These are phyloP conservation scores for Boletus fagicola DNA, from an alignment of 768 basidiomycete species.

Conservation along the genomic window DNA sequence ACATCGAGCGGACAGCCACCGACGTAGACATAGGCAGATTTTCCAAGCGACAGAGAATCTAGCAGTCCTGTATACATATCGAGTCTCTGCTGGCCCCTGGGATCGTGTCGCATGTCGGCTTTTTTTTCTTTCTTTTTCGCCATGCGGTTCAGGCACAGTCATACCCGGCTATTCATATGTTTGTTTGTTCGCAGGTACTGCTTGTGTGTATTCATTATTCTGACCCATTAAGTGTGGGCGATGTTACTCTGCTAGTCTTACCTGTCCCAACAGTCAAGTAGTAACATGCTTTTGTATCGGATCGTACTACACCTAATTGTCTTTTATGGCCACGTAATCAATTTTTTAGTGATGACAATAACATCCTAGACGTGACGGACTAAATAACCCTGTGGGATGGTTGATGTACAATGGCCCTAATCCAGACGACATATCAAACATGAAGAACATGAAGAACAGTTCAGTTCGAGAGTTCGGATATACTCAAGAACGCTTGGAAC, in stretches of 20 bases:
- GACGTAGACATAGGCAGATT: conserved; percentile 27
- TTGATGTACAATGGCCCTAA: background rate
- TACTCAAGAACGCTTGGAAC: conserved; percentile 49
- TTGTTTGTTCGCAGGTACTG: conserved; percentile 2
- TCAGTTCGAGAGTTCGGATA: conserved; percentile 45
- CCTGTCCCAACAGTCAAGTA: background rate
- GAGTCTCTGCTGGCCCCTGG: background rate
- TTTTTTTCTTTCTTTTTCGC: background rate
- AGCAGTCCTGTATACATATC: background rate
- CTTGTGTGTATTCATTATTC: background rate
- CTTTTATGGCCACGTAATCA: conserved; percentile 10
- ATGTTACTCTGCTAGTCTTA: conserved; percentile 2
- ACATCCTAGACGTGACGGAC: background rate
- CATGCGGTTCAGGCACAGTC: background rate
- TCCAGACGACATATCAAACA: background rate
- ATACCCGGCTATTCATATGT: background rate
- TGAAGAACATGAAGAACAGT: background rate
- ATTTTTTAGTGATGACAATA: background rate
- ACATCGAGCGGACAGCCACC: conserved; percentile 31
- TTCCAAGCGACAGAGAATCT: conserved; percentile 29
- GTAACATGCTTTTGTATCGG: conserved; percentile 15
- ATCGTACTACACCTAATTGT: conserved; percentile 12
- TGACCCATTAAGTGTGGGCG: background rate
- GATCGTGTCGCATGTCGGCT: background rate
- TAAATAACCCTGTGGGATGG: background rate